Evolutionary conservation across 495 filamentous ascomycete genomes (phyloP), one percentile per base, ranked within the genome.

Genomic region (Mytilinidion resinicola): DNA sequence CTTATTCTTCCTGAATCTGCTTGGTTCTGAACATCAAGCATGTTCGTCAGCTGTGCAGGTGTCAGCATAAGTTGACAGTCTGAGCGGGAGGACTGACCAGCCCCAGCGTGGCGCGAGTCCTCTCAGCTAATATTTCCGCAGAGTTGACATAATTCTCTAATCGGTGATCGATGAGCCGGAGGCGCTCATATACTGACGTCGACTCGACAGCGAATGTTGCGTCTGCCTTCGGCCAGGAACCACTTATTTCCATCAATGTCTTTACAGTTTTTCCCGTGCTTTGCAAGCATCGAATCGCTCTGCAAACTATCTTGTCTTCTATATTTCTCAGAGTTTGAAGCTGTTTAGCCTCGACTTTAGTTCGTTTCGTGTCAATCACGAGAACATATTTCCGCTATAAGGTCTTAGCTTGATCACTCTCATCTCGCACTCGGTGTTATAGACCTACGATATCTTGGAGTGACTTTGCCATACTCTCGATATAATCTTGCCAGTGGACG

Each of bases 1-100:
- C 36, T 51, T 6, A 61, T 43, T 34, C 21, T 39, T 12, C 52
- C 36, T 3, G 59, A 50, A 20, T 15, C 46, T 11, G 34, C 21
- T 47, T 61, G 59, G 46, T 61, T 57, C 52, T 57, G 17, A 4
- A 61, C 12, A 46, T 57, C 59, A 9, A 61, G 38, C 15, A 61
- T 14, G 30, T 57, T 57, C 37, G 53, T 43, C 8, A 61, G 50
- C 57, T 60, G 25, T 4, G 38, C 9, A 36, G n/a, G n/a, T 37
- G 6, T 48, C 33, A n/a, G 12, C 33, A 17, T 47, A 1, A 36
- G 19, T 38, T 25, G 25, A 5, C 7, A 1, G 6, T 34, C 33
- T 7, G 12, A 21, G 9, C 12, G 12, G 11, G 15, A n/a, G 34
- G 15, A 9, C 57, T 48, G 12, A 60, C 51, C 36, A 61, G 35